phyloP scores from a whole-genome alignment of 345 rosid species.

The Brassica carinata region DNA sequence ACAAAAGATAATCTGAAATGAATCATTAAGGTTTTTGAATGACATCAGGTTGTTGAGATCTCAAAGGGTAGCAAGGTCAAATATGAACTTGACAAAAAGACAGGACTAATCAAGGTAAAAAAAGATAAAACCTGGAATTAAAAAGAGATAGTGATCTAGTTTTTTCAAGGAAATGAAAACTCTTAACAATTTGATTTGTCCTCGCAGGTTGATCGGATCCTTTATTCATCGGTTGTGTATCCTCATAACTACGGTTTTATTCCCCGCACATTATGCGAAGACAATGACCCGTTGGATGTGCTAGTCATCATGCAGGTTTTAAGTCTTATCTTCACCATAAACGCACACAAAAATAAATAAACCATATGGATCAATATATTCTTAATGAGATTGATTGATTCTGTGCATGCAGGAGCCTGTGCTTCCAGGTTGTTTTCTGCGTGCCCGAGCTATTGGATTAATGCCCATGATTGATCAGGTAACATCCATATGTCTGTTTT shows the following conservation, averaged over 20 bases:
- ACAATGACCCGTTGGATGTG: not conserved
- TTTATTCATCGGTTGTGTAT: not conserved
- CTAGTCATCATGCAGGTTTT: not conserved
- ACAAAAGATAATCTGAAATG: not conserved
- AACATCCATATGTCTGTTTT: not conserved
- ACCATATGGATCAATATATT: not conserved
- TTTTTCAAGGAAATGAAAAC: not conserved
- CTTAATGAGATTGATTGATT: not conserved
- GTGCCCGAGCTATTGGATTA: not conserved
- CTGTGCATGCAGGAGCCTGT: not conserved
- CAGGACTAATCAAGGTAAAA: conserved; percentile 1
- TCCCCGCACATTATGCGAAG: conserved; percentile 1
- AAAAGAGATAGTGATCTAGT: not conserved
- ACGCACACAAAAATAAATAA: not conserved
- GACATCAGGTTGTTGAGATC: not conserved
- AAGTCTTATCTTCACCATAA: not conserved
- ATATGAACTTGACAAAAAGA: conserved; percentile 1
- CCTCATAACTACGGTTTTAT: not conserved
- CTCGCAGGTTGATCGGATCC: not conserved
- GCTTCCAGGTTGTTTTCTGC: not conserved
- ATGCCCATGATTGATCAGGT: not conserved
- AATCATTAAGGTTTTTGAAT: not conserved
- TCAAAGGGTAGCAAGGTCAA: not conserved
- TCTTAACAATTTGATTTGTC: not conserved
- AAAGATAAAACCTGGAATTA: not conserved